Evolutionary conservation across 2,329 filamentous ascomycete species (phyloP), one percentile per base, ranked within the genome.

Genomic region (Elsinoe batatas): DNA sequence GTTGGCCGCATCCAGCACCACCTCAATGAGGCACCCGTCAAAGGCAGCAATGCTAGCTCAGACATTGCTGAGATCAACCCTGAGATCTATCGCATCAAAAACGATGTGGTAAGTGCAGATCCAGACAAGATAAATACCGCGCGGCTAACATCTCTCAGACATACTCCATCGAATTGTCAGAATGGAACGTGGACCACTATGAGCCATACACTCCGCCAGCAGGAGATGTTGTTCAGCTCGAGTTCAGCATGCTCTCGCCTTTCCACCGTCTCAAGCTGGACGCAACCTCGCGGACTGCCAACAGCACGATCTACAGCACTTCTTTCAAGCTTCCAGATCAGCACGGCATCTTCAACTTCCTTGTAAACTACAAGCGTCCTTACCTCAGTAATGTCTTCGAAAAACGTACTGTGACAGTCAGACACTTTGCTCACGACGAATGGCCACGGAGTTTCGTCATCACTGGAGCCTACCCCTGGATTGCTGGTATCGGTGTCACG

Each of bases 271-370:
- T 97, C 33, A 77, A 83, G 58, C 83, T 98, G 32, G 64, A 74
- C 7, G 79, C 81, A 0, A 69, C 76, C 8, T 71, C 72, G 32
- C 76, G 76, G 22, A 85, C 83, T 1, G 71, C 77, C 55, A 84
- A 88, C 64, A 82, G 83, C 61, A 84, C 87, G 50, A 79, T 87
- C 59, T 98, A 85, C 76, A 79, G 79, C 60, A 79, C 81, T 44
- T 79, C 81, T 20, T 96, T 98, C 73, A 86, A 79, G 61, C 80
- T 91, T 3, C 93, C 93, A 3, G 93, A 98, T 70, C 93, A 98
- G 73, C 93, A 98, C 75, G 93, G 93, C 68, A 96, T 98, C 73
- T 98, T 97, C 80, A 95, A 95, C 75, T 97, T 98, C 80, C 83
- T 85, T 68, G 80, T 97, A 71, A 95, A 96, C 79, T 96, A 97